These are phyloP conservation scores for Boletellus sp. DNA, from an alignment of 768 basidiomycete genomes.

Conservation along the genomic window DNA sequence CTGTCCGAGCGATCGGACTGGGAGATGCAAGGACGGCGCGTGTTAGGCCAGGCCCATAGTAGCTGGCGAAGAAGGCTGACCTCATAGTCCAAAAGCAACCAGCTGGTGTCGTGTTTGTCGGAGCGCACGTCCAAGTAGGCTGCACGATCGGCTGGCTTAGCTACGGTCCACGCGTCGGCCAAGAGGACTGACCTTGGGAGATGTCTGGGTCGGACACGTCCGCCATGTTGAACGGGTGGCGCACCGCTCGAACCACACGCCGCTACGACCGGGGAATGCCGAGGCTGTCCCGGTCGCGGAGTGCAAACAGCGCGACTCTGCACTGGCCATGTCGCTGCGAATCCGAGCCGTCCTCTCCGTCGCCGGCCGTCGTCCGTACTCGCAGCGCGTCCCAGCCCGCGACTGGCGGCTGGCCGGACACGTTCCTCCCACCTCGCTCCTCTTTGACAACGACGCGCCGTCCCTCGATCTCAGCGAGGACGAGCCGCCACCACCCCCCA, in stretches of 20 bases:
- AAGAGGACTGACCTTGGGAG: slow-evolving; percentile 52
- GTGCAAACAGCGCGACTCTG: neutral
- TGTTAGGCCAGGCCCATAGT: slow-evolving; percentile 14
- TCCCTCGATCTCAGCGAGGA: slow-evolving; percentile 29
- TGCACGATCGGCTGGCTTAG: slow-evolving; percentile 30
- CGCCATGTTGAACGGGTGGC: slow-evolving; percentile 49
- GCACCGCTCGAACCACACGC: too few species aligned
- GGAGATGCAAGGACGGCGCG: slow-evolving; percentile 14
- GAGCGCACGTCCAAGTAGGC: slow-evolving; percentile 86
- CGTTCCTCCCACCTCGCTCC: slow-evolving; percentile 30
- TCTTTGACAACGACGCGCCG: slow-evolving; percentile 17
- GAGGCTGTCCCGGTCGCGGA: slow-evolving; percentile 16
- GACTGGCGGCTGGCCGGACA: slow-evolving; percentile 32
- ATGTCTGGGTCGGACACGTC: slow-evolving; percentile 75
- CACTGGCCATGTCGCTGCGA: slow-evolving; percentile 14
- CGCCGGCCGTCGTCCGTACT: slow-evolving; percentile 25
- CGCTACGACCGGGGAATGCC: slow-evolving; percentile 19
- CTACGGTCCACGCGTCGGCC: slow-evolving; percentile 3
- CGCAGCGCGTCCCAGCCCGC: slow-evolving; percentile 21
- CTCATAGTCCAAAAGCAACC: slow-evolving; percentile 89
- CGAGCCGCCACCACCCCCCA: slow-evolving; percentile 27
- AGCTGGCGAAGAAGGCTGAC: slow-evolving; percentile 33
- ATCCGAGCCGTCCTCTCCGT: slow-evolving; percentile 6
- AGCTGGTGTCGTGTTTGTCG: slow-evolving; percentile 84
- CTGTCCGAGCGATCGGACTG: slow-evolving; percentile 78